Percentiles rank a stretch among this genome's conserved stretches.
Conservation (phyloP, 192 early-diverging fungal genomes). For the Obelidium mucronatum region DNA sequence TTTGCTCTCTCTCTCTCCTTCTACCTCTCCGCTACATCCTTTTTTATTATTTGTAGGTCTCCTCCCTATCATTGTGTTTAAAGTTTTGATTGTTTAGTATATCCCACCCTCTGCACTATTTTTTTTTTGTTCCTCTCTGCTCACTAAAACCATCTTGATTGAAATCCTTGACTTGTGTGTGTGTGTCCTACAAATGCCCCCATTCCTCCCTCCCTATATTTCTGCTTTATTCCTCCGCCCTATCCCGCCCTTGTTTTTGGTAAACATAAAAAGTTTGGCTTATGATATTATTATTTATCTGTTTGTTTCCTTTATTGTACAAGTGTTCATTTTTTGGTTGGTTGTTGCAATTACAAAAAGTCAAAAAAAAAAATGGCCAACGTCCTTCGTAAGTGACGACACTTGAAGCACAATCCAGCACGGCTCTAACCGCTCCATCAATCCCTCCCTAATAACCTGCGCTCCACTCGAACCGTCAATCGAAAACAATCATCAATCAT, state of each 20-base stretch:
- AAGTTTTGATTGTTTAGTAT: background rate
- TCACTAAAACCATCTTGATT: background rate
- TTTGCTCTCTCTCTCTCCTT: background rate
- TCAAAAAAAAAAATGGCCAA: slow-evolving; percentile 32
- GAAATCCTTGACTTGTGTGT: background rate
- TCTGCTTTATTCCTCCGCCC: background rate
- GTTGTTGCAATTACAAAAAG: background rate
- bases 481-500: background rate
- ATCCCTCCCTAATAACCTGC: background rate
- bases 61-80: background rate
- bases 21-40: slow-evolving; percentile 7
- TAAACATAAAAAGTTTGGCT: slow-evolving; percentile 3
- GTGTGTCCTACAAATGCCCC: background rate
- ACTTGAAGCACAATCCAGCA: too few relatives aligned
- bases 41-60: slow-evolving; percentile 16
- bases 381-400: slow-evolving; percentile 10
- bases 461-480: background rate
- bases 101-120: background rate
- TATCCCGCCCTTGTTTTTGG: slow-evolving; percentile 1
- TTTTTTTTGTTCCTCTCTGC: background rate
- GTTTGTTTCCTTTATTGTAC: too few relatives aligned
- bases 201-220: background rate
- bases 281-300: background rate
- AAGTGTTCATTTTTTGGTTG: too few relatives aligned
- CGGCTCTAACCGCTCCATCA: too few relatives aligned